Conservation (phyloP, 1,139 yeast species). For the Yamadazyma dushanensis region DNA sequence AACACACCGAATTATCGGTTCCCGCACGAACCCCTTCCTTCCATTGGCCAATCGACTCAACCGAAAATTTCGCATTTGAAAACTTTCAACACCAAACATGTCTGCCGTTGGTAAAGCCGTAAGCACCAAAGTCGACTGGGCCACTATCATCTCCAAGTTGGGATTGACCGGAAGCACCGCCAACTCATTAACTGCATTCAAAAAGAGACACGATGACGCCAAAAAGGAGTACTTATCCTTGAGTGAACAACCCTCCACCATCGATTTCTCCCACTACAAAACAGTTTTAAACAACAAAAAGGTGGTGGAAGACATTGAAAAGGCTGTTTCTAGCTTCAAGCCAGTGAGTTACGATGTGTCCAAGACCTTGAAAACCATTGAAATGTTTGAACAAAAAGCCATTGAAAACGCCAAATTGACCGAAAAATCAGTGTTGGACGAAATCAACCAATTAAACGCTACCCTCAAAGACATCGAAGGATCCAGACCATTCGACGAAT, state of each 20-base stretch:
- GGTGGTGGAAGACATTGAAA: conserved; percentile 80
- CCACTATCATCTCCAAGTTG: conserved; percentile 81
- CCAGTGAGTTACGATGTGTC: conserved; percentile 85
- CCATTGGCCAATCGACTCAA: conserved; percentile 8
- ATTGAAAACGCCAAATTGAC: conserved; percentile 93
- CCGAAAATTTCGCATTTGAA: conserved; percentile 1
- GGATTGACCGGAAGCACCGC: conserved; percentile 95
- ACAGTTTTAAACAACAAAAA: conserved; percentile 76
- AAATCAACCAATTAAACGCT: conserved; percentile 79
- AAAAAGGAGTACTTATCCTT: conserved; percentile 75
- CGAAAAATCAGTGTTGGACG: conserved; percentile 83
- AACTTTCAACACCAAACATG: conserved; percentile 21
- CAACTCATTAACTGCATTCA: conserved; percentile 82
- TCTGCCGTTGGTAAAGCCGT: conserved; percentile 63
- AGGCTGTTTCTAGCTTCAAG: conserved; percentile 70
- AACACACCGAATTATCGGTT: no score
- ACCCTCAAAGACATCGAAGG: conserved; percentile 91
- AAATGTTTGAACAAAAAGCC: conserved; percentile 93
- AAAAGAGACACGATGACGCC: conserved; percentile 98
- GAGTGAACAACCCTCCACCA: conserved; percentile 67
- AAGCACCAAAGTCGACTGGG: conserved; percentile 92
- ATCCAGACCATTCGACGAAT: conserved; percentile 97
- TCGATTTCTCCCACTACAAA: conserved; percentile 83
- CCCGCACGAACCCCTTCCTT: conserved; percentile 1
- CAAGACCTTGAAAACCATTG: conserved; percentile 88